Evolutionary conservation across 2,329 filamentous ascomycete species (phyloP), one percentile per base, ranked within the genome.

Genomic region (Dothideomycetes sp.): DNA sequence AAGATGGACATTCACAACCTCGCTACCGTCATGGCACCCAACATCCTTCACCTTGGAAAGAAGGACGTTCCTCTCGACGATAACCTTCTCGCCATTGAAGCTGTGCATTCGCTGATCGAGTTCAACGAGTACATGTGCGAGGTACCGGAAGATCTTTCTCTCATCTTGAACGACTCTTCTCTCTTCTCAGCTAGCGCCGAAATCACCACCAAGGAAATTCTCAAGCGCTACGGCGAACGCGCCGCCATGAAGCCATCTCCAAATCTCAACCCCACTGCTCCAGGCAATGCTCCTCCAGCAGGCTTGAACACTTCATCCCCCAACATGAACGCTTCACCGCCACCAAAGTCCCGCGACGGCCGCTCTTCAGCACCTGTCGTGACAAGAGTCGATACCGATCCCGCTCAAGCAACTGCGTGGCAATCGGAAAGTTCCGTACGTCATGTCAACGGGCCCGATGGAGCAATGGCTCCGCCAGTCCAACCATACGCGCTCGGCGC

Each of bases 1-100:
- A 95, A 96, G 70, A 98, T 98, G 91, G 91, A 98, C 58, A 84
- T 94, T 38, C 87, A 94, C 66, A 98, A 98, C 55, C 73, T 98
- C 47, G 86, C 91, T 3, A 96, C 93, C 3, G 91, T 98, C 47
- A 95, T 98, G 60, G 88, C 89, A 4, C 91, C 91, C 0, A 98
- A 98, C 53, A 86, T 98, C 45, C 72, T 84, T 81, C 48, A 76
- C 68, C 44, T 69, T 56, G 45, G 57, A 34, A 63, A 60, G 36
- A 69, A 73, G 5, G 76, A 75, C 32, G 75, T 87, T 5, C 46
- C 46, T 5, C 53, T 61, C 47, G 89, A 93, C 50, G 87, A 94
- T 50, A 91, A 87, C 45, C 95, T 96, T 66, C 75, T 84, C 53
- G 87, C 89, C 19, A 95, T 98, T 45, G 84, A 91, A 53, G 88